A percentile compares a stretch with the other conserved stretches of the same genome.
Conservation (phyloP, 805 yeast species). For the Wickerhamiella cacticola region DNA sequence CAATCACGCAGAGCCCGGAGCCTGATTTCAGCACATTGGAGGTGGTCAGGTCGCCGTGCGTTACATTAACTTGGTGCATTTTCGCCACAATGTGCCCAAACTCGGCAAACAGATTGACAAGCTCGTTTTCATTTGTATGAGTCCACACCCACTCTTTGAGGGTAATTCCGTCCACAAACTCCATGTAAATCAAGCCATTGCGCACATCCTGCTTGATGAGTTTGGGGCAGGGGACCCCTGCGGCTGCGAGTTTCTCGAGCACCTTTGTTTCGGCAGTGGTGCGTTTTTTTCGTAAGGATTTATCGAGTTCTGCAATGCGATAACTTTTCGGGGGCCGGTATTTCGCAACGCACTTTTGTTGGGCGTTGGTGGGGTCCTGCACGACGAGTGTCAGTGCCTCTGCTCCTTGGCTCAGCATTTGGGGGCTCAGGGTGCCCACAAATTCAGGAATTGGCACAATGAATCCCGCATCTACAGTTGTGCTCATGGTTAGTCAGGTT, state of each 20-base stretch:
- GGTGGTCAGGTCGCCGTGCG: slow-evolving; percentile 90
- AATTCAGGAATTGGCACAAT: slow-evolving; percentile 17
- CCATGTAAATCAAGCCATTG: slow-evolving; percentile 85
- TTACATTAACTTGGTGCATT: slow-evolving; percentile 64
- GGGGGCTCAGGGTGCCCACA: slow-evolving; percentile 14
- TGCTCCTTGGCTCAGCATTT: slow-evolving; percentile 23
- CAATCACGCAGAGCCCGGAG: slow-evolving; percentile 48
- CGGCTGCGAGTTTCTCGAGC: slow-evolving; percentile 40
- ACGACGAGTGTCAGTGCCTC: slow-evolving; percentile 22
- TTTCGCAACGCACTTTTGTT: slow-evolving; percentile 54
- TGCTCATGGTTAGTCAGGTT: background rate
- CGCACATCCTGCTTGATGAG: slow-evolving; percentile 63
- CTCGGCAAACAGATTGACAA: slow-evolving; percentile 15
- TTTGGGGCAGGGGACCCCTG: slow-evolving; percentile 56
- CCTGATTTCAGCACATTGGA: slow-evolving; percentile 54
- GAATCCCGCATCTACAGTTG: slow-evolving; percentile 5
- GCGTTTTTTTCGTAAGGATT: slow-evolving; percentile 60
- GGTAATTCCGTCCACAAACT: slow-evolving; percentile 44
- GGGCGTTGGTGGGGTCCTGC: background rate
- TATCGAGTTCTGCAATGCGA: slow-evolving; percentile 74
- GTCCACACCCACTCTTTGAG: slow-evolving; percentile 32
- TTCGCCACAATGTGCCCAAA: slow-evolving; percentile 43
- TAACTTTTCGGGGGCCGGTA: slow-evolving; percentile 85
- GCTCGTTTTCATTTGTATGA: slow-evolving; percentile 12
- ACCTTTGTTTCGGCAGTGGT: slow-evolving; percentile 78